Percentiles rank a stretch among this genome's conserved stretches.
Conservation (phyloP, 2,329 filamentous ascomycete genomes). For the Cladosporium sp. region DNA sequence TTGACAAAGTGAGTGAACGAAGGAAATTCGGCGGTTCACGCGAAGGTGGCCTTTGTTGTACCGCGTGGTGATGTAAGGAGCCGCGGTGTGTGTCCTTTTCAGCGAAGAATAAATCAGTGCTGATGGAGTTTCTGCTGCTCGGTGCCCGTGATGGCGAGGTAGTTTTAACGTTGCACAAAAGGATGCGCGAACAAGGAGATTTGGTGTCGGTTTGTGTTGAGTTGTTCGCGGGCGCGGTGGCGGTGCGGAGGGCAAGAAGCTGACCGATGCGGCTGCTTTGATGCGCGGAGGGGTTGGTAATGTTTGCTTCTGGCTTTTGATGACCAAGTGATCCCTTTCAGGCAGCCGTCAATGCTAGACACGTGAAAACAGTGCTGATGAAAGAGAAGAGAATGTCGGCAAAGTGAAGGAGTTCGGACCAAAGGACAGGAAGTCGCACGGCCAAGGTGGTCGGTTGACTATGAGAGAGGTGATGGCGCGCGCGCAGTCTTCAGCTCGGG, state of each 20-base stretch:
- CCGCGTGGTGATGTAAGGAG: background rate
- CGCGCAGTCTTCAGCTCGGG: background rate
- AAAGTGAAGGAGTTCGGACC: conserved; percentile 1
- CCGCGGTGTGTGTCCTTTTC: background rate
- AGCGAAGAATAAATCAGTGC: background rate
- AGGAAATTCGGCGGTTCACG: background rate
- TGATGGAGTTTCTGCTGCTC: background rate
- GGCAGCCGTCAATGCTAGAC: background rate
- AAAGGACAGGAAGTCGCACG: conserved; percentile 1
- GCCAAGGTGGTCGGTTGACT: background rate
- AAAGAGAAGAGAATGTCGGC: background rate
- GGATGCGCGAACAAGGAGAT: background rate
- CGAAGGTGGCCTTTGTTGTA: background rate
- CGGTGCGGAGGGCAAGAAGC: background rate
- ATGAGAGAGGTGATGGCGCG: background rate
- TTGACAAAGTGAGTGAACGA: conserved; percentile 1
- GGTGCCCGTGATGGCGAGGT: background rate
- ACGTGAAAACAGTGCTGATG: background rate
- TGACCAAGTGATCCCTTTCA: background rate
- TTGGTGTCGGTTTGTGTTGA: background rate
- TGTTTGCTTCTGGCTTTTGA: background rate
- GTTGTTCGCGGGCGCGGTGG: background rate
- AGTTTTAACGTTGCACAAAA: background rate
- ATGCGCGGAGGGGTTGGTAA: background rate
- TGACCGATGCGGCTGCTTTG: background rate